Conservation (phyloP, 148 eudicot genomes). For the Cornus kousa region DNA sequence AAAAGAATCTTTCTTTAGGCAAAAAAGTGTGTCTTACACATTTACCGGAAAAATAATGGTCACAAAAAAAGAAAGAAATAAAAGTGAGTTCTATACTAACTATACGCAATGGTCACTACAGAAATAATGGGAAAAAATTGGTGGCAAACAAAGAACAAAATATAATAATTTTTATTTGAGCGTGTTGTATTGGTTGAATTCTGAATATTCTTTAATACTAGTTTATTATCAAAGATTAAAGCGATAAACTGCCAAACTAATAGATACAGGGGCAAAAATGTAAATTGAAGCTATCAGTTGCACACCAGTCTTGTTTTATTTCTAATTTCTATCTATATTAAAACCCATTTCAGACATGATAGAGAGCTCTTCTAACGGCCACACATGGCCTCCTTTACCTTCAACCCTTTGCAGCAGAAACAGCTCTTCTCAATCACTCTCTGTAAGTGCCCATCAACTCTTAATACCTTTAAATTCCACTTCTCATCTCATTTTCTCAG, state of each 20-base stretch:
- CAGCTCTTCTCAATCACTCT: slow-evolving; percentile 33
- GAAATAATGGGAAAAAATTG: no score
- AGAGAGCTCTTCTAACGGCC: slow-evolving; percentile 43
- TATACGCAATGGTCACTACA: no score
- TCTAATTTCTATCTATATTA: no score
- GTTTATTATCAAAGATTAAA: neutral
- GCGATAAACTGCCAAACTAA: no score
- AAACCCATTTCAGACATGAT: slow-evolving; percentile 10
- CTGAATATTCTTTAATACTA: no score
- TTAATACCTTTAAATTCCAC: slow-evolving; percentile 34
- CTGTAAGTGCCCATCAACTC: slow-evolving; percentile 49
- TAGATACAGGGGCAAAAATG: neutral
- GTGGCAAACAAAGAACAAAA: neutral
- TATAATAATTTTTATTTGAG: no score
- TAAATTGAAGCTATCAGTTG: neutral
- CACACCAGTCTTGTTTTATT: neutral
- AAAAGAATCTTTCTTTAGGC: no score
- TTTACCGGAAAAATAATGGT: no score
- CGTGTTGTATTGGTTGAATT: no score
- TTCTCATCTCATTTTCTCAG: slow-evolving; percentile 21
- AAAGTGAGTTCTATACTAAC: no score
- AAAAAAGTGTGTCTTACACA: no score
- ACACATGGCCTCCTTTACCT: slow-evolving; percentile 64
- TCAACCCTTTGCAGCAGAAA: slow-evolving; percentile 41
- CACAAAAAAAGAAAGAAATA: no score